These are phyloP conservation scores for Venturia effusa DNA, from an alignment of 2,329 filamentous ascomycete species.

Conservation along the genomic window DNA sequence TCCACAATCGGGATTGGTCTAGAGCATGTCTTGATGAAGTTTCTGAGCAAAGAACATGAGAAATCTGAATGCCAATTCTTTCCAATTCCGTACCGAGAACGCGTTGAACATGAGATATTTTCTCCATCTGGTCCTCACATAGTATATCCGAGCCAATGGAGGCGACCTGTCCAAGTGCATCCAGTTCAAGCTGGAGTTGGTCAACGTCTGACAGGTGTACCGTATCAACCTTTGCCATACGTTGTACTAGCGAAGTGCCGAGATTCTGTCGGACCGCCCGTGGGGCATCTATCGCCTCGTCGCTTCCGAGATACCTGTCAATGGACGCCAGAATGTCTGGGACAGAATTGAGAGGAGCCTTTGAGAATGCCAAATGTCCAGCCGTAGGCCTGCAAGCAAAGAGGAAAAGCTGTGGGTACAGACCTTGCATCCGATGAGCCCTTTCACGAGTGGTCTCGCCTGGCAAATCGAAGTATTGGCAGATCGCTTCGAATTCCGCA, in stretches of 20 bases:
- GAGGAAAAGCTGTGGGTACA: background rate
- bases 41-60: background rate
- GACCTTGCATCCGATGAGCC: background rate
- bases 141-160: slow-evolving; percentile 24
- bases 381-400: background rate
- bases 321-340: background rate
- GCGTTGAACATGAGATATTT: slow-evolving; percentile 21
- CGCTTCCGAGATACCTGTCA: slow-evolving; percentile 3
- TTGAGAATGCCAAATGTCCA: background rate
- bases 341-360: background rate
- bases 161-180: slow-evolving; percentile 26
- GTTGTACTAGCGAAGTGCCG: background rate
- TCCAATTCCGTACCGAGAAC: slow-evolving; percentile 15
- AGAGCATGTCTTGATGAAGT: slow-evolving; percentile 16
- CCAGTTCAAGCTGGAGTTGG: slow-evolving; percentile 30
- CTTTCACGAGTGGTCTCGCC: background rate
- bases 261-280: background rate
- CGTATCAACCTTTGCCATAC: slow-evolving; percentile 18
- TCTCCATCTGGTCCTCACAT: slow-evolving; percentile 20
- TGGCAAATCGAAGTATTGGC: slow-evolving; percentile 30
- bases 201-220: slow-evolving; percentile 29
- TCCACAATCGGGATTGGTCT: background rate
- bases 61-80: background rate
- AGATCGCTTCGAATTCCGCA: slow-evolving; percentile 35
- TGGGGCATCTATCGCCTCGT: background rate